These are phyloP conservation scores for Dioszegia hungarica DNA, from an alignment of 768 basidiomycete species.

Conservation along the genomic window DNA sequence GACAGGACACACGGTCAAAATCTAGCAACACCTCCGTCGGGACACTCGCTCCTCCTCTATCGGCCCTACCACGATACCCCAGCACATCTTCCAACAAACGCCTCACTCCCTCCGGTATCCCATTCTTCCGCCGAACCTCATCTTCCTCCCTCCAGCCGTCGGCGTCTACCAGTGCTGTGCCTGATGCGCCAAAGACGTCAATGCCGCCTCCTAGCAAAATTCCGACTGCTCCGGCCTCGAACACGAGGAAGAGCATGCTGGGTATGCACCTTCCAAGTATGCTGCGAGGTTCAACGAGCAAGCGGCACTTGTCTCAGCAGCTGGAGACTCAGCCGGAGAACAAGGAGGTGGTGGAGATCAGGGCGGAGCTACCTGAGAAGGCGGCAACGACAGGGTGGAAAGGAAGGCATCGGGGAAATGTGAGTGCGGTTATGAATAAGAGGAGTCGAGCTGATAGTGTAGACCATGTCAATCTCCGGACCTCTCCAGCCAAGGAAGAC, in stretches of 20 bases:
- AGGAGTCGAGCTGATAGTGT: conserved; percentile 7
- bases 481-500: conserved; percentile 6
- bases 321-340: conserved; percentile 10
- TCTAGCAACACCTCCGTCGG: conserved; percentile 8
- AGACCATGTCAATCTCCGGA: conserved; percentile 38
- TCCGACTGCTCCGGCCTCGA: conserved; percentile 11
- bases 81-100: conserved; percentile 13
- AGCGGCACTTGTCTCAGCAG: conserved; percentile 59
- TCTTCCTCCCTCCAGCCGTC: conserved; percentile 36
- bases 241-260: conserved; percentile 59
- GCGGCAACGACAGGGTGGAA: conserved; percentile 38
- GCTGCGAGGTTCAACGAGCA: conserved; percentile 75
- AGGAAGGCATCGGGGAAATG: conserved; percentile 40
- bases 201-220: conserved; percentile 9
- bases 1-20: not conserved
- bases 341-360: conserved; percentile 8
- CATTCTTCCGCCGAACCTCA: conserved; percentile 47
- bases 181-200: conserved; percentile 12
- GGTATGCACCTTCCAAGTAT: conserved; percentile 75
- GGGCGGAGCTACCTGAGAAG: conserved; percentile 11
- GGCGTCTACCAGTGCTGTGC: not conserved
- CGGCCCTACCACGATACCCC: not conserved
- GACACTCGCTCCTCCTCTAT: conserved; percentile 5
- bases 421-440: conserved; percentile 11
- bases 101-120: conserved; percentile 40